Percentiles rank a stretch among this genome's conserved stretches.
These are phyloP conservation scores for Suhomyces yuchorum DNA, from an alignment of 1,139 yeast genomes.

Conservation along the genomic window DNA sequence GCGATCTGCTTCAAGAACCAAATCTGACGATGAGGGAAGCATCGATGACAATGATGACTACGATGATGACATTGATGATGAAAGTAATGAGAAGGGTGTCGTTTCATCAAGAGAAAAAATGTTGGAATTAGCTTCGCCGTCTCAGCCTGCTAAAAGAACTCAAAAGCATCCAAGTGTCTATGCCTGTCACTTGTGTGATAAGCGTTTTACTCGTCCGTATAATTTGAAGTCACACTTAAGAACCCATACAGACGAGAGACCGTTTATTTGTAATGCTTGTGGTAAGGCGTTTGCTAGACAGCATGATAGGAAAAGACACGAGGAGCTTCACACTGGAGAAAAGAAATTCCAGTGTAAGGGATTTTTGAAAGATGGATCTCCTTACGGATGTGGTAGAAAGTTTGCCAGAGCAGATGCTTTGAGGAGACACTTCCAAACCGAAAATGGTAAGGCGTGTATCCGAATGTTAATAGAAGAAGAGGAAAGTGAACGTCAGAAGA, in stretches of 20 bases:
- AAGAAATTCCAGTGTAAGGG: slow-evolving; percentile 88
- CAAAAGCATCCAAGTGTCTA: slow-evolving; percentile 80
- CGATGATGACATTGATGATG: slow-evolving; percentile 17
- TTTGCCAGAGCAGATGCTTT: slow-evolving; percentile 97
- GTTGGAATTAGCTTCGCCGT: slow-evolving; percentile 62
- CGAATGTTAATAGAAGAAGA: slow-evolving; percentile 73
- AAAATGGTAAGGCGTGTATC: slow-evolving; percentile 86
- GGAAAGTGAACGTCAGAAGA: slow-evolving; percentile 31
- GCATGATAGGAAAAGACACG: slow-evolving; percentile 93
- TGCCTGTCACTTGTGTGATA: slow-evolving; percentile 83
- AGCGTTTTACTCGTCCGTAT: slow-evolving; percentile 87
- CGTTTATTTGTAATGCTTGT: slow-evolving; percentile 82
- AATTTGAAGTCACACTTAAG: slow-evolving; percentile 87
- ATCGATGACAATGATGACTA: slow-evolving; percentile 18
- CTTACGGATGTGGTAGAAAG: slow-evolving; percentile 91
- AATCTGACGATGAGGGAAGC: slow-evolving; percentile 17
- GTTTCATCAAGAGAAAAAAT: slow-evolving; percentile 55
- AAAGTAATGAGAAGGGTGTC: slow-evolving; percentile 9
- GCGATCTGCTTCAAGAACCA: slow-evolving; percentile 18
- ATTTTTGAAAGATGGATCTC: slow-evolving; percentile 56
- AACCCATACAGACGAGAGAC: slow-evolving; percentile 94
- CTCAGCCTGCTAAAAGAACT: slow-evolving; percentile 51
- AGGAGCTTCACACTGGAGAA: slow-evolving; percentile 88
- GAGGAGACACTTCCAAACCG: slow-evolving; percentile 91
- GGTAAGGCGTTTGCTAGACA: slow-evolving; percentile 95